Evolutionary conservation across 1,284 basidiomycete genomes (phyloP), one percentile per base, ranked within the genome.

Genomic region (Taiwanofungus camphoratus): DNA sequence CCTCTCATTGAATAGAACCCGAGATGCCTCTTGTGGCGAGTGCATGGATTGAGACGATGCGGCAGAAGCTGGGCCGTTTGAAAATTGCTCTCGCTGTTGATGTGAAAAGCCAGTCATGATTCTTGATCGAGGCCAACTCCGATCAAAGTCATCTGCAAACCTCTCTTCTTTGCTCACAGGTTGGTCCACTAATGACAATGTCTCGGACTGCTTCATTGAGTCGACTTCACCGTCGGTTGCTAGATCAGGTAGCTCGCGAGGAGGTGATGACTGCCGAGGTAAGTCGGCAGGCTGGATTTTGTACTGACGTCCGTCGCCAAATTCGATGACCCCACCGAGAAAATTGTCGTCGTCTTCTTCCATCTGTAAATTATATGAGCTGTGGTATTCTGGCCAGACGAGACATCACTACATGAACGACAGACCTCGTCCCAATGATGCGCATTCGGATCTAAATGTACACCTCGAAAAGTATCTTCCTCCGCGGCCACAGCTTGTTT

Each of bases 371-470:
- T n/a, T 11, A n/a, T 2, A 30, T 39, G 13, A 31, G 33, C 26
- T 45, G 9, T 22, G 44, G 49, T 41, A 22, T 24, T 21, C 15
- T 5, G 26, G 33, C n/a, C 29, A 40, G 24, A 24, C 36, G 44
- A 26, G 44, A 20, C 33, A 13, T 35, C 29, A 16, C 22, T 36
- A 16, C 18, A 22, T 12, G 38, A 27, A 33, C 7, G 45, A 73
- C 87, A 55, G 47, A 95, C 92, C 74, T 93, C 91, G 56, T 96
- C 93, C 93, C 93, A 97, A 59, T 95, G 91, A 60, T 92, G 89
- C 4, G 87, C 82, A 57, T 93, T 92, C 35, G 92, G 89, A 66
- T 94, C 83, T 36, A 96, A 68, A 65, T 95, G 92, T 2, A 91
- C 82, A 0, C 91, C 91, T 33, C 91, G 77, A 63, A 97, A 97